Base-by-base conservation (phyloP, 331 rosid species). In the Ulmus americana region DNA sequence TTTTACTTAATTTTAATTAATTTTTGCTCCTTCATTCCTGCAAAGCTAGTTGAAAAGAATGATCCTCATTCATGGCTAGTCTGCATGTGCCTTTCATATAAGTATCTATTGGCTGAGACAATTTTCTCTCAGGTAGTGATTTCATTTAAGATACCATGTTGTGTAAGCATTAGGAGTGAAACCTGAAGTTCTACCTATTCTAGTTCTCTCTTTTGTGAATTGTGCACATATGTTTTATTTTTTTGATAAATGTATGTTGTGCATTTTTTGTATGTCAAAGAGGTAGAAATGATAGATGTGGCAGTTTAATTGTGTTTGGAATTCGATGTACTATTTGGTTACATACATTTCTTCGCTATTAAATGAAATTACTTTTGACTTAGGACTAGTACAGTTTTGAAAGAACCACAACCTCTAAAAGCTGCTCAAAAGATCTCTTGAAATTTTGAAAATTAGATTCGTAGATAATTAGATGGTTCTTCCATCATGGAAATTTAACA, bases 21-120 rank as follows among this genome's bases (percentile, higher is more conserved):
- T 22, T 46, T 60, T 57, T 72, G 67, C 74, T 61, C 76, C 69
- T 75, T 83, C 82, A 28, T 91, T 91, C 75, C 64, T 86, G 97
- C 86, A 88, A 88, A 86, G 96, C 85, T 85, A 94, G 99, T 87
- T 97, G 99, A 69, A 94, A 90, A 87, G 99, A 94, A 84, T 94
- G 99, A 63, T 91, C 97, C 43, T 82, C 95, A 58, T 94, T 85
- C 84, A 84, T 94, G 95, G 99, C 84, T 79, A 88, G 99, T 58
- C 82, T 94, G 57, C 99, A 95, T 6, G 97, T 94, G 66, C 79
- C 95, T 69, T 94, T 94, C 80, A 81, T 97, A 84, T 94, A 90
- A 94, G 77, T 90, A 85, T 79, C 90, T 94, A 51, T 90, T 94
- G 97, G 99, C 99, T 8, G 99, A 94, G 91, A 87, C 99, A 74